phyloP scores from a whole-genome alignment of 1,139 yeast genomes.

The Pichia sp. region DNA sequence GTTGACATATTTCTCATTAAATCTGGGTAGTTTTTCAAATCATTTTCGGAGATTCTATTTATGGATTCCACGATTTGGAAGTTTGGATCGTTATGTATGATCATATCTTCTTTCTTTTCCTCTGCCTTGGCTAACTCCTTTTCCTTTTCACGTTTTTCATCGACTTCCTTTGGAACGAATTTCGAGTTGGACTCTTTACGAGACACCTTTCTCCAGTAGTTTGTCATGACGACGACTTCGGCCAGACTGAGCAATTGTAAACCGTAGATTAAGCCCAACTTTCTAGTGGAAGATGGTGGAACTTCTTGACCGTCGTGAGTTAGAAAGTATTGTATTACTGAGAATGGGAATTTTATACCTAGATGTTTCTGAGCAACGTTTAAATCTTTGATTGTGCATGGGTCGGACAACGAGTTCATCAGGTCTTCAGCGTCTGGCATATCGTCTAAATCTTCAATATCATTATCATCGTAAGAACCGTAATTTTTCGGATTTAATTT shows the following conservation, averaged over 20 bases:
- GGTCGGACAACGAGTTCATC: constrained; percentile 43
- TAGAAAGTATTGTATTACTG: constrained; percentile 57
- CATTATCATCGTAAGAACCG: constrained; percentile 8
- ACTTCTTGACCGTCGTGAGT: constrained; percentile 79
- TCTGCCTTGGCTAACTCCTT: constrained; percentile 11
- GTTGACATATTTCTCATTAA: constrained; percentile 16
- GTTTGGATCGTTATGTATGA: constrained; percentile 20
- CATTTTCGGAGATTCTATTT: constrained; percentile 26
- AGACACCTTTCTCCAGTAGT: constrained; percentile 64
- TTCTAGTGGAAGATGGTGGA: constrained; percentile 55
- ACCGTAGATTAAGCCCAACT: constrained; percentile 70
- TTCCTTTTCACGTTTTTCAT: constrained; percentile 27
- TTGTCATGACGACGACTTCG: constrained; percentile 65
- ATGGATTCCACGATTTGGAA: constrained; percentile 41
- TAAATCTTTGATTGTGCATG: constrained; percentile 63
- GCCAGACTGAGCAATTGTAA: constrained; percentile 70
- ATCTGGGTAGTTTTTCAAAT: constrained; percentile 21
- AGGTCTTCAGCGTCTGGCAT: constrained; percentile 23
- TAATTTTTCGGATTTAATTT: constrained; percentile 1
- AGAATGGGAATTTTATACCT: constrained; percentile 50
- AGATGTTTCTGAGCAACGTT: constrained; percentile 60
- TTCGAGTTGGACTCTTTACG: constrained; percentile 31
- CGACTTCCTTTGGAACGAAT: neutral
- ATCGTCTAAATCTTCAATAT: constrained; percentile 8
- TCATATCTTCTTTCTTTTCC: constrained; percentile 4